These are phyloP conservation scores for Cladophialophora psammophila DNA, from an alignment of 2,329 filamentous ascomycete species.

Conservation along the genomic window DNA sequence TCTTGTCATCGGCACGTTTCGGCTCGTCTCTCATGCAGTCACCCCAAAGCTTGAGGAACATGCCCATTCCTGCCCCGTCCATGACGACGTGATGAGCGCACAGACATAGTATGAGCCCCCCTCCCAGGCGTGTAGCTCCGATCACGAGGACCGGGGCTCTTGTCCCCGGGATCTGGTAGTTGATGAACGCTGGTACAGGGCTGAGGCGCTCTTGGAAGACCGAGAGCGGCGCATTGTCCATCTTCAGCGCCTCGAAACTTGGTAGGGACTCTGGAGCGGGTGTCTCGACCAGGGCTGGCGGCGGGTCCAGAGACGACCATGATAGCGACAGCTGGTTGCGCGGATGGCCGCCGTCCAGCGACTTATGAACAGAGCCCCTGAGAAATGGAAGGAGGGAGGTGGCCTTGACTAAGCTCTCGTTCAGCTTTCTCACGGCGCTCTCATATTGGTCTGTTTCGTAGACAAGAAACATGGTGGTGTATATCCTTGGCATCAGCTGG, in stretches of 20 bases:
- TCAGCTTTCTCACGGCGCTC: constrained; percentile 18
- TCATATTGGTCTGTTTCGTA: constrained; percentile 27
- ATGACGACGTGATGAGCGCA: constrained; percentile 18
- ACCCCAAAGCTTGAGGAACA: constrained; percentile 18
- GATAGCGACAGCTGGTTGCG: constrained; percentile 23
- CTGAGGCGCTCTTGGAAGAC: constrained; percentile 19
- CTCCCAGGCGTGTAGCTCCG: constrained; percentile 15
- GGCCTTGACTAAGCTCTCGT: constrained; percentile 17
- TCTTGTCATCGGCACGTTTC: constrained; percentile 3
- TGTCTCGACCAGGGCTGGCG: constrained; percentile 17
- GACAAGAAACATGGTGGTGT: constrained; percentile 22
- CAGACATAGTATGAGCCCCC: constrained; percentile 17
- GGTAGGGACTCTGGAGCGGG: constrained; percentile 17
- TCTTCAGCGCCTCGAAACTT: constrained; percentile 22
- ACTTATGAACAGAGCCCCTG: constrained; percentile 23
- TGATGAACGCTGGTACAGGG: constrained; percentile 19
- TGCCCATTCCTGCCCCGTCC: constrained; percentile 20
- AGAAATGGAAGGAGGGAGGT: constrained; percentile 21
- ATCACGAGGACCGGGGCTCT: constrained; percentile 12
- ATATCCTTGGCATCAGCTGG: constrained; percentile 25
- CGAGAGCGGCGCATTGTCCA: constrained; percentile 14
- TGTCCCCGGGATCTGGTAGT: constrained; percentile 19
- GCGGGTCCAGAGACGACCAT: constrained; percentile 21
- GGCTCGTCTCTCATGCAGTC: constrained; percentile 16
- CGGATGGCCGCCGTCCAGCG: constrained; percentile 13